These are phyloP conservation scores for Trichoderma gracile DNA, from an alignment of 2,329 filamentous ascomycete species.

Conservation along the genomic window DNA sequence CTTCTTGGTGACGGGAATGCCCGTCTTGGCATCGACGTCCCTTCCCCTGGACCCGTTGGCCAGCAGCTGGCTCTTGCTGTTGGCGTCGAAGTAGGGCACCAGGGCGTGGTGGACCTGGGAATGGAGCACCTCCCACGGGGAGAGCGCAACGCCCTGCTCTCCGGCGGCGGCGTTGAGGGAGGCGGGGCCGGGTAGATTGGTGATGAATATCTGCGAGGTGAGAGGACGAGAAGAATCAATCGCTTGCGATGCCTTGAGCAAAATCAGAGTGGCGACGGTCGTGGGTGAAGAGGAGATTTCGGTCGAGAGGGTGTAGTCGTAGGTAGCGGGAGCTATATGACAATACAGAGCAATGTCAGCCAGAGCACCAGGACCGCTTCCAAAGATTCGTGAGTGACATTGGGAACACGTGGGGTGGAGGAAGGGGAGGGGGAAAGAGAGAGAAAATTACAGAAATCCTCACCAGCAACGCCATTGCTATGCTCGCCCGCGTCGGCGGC, in stretches of 20 bases:
- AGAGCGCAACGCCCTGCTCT: conserved; percentile 71
- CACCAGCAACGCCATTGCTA: conserved; percentile 49
- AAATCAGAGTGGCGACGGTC: conserved; percentile 82
- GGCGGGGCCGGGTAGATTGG: conserved; percentile 83
- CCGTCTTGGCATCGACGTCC: conserved; percentile 88
- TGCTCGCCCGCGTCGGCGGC: conserved; percentile 40
- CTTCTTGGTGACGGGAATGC: conserved; percentile 96
- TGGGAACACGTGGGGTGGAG: no score
- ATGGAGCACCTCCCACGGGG: conserved; percentile 90
- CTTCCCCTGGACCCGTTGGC: conserved; percentile 67
- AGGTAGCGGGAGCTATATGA: conserved; percentile 50
- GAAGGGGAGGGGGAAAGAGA: background rate
- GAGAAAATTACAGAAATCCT: conserved; percentile 30
- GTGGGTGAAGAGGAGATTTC: conserved; percentile 78
- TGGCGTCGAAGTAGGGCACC: conserved; percentile 96
- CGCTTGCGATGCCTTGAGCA: conserved; percentile 85
- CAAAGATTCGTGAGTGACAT: background rate
- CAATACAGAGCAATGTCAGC: background rate
- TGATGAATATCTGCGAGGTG: conserved; percentile 85
- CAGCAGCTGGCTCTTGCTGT: conserved; percentile 77
- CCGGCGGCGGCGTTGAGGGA: conserved; percentile 65
- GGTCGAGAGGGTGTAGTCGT: conserved; percentile 76
- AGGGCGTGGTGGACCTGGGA: conserved; percentile 88
- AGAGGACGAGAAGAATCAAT: conserved; percentile 83
- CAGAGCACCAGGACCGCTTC: no score